Evolutionary conservation across 495 filamentous ascomycete genomes (phyloP).

Genomic region (Stereocaulon alpinum): DNA sequence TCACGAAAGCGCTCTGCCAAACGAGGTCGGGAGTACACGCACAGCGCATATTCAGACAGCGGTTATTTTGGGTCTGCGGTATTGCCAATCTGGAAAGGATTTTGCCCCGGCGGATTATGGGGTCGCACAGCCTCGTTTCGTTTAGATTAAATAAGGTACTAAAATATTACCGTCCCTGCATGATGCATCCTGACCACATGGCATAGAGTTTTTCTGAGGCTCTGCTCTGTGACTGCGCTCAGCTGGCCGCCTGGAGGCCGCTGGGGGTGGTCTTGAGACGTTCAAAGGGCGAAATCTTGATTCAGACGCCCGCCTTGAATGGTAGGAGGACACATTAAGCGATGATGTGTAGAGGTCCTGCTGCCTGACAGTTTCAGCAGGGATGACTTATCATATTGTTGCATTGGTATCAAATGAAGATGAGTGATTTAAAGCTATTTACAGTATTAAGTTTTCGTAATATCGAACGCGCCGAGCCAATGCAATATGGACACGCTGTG

Average conservation of each 20-base stretch:
- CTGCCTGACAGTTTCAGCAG: too few species aligned
- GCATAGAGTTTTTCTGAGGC: neutral
- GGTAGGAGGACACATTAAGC: neutral
- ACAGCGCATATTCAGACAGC: too few species aligned
- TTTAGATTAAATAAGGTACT: neutral
- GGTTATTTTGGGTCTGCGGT: too few species aligned
- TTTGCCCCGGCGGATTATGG: neutral
- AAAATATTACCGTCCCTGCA: neutral
- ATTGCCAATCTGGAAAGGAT: neutral
- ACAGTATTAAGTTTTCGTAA: neutral
- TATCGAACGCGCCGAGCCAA: conserved; percentile 2
- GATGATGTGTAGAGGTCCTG: too few species aligned
- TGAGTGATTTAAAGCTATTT: conserved; percentile 1
- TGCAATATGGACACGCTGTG: conserved; percentile 4
- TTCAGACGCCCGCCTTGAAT: neutral
- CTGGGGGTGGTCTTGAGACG: neutral
- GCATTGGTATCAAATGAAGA: neutral
- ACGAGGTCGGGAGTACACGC: too few species aligned
- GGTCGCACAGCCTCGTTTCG: conserved; percentile 2
- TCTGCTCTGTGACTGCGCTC: neutral
- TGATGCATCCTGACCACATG: too few species aligned
- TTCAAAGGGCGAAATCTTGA: neutral
- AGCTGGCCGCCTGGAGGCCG: neutral
- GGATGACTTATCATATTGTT: too few species aligned
- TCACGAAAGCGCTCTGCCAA: too few species aligned